Percentiles rank a stretch among this genome's conserved stretches.
These are phyloP conservation scores for Zizania palustris DNA, from an alignment of 202 grass and related monocot species.

Conservation along the genomic window DNA sequence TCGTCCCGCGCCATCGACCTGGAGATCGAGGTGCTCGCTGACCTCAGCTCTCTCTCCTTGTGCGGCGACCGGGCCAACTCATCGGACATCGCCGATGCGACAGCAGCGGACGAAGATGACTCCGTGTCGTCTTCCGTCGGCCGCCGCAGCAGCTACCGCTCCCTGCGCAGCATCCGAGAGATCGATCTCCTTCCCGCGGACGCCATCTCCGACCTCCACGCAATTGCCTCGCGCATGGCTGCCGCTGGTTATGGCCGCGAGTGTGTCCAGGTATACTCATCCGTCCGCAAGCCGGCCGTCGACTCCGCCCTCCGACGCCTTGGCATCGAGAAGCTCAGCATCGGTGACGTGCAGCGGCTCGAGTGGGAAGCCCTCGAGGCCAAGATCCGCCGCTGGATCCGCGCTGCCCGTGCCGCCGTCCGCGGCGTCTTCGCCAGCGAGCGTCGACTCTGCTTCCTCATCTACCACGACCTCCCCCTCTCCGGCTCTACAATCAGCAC, in stretches of 20 bases:
- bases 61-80: conserved; percentile 35
- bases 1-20: conserved; percentile 61
- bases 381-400: conserved; percentile 90
- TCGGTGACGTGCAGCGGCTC: conserved; percentile 83
- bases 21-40: conserved; percentile 77
- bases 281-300: conserved; percentile 77
- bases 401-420: conserved; percentile 60
- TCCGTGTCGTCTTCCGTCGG: conserved; percentile 37
- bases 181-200: conserved; percentile 80
- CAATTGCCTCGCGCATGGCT: conserved; percentile 70
- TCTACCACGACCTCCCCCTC: conserved; percentile 63
- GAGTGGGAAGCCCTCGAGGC: conserved; percentile 65
- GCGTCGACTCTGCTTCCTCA: conserved; percentile 72
- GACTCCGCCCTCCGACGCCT: conserved; percentile 69
- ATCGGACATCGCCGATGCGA: conserved; percentile 15
- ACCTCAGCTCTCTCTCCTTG: conserved; percentile 70
- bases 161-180: conserved; percentile 68
- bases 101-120: not conserved
- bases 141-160: conserved; percentile 66
- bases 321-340: conserved; percentile 82
- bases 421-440: conserved; percentile 82
- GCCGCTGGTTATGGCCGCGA: conserved; percentile 70
- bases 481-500: conserved; percentile 34
- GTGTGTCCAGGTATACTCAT: conserved; percentile 86
- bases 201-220: conserved; percentile 69